phyloP scores from a whole-genome alignment of 1,284 basidiomycete species.

The Rhodotorula glutinis region DNA sequence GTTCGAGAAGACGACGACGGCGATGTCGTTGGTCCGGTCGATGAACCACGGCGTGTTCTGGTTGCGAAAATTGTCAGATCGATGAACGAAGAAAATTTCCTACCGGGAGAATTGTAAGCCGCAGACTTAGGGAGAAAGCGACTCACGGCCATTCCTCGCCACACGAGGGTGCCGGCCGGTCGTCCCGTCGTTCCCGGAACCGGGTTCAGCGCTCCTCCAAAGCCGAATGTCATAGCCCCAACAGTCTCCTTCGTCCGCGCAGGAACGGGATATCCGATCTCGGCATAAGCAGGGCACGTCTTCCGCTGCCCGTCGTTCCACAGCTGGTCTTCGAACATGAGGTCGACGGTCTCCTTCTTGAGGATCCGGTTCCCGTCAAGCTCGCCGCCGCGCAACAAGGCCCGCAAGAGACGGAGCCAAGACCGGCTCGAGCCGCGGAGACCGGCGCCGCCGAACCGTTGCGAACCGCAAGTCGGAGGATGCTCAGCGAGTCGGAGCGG shows the following conservation, averaged over 20 bases:
- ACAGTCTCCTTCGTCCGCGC: background rate
- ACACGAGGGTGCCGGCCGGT: background rate
- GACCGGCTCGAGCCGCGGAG: constrained; percentile 22
- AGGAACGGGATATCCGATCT: constrained; percentile 1
- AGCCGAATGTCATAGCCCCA: background rate
- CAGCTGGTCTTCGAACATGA: constrained; percentile 28
- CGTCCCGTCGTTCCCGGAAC: background rate
- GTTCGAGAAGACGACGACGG: constrained; percentile 9
- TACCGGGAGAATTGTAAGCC: too few relatives aligned
- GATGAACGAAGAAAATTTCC: too few relatives aligned
- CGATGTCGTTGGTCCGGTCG: constrained; percentile 8
- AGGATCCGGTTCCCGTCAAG: constrained; percentile 18
- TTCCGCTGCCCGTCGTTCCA: background rate
- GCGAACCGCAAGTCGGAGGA: background rate
- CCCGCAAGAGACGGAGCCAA: constrained; percentile 27
- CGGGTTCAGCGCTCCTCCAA: constrained; percentile 11
- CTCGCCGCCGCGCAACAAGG: constrained; percentile 20
- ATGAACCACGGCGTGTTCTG: constrained; percentile 21
- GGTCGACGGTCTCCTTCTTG: constrained; percentile 20
- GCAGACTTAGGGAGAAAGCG: too few relatives aligned
- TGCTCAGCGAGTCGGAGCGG: background rate
- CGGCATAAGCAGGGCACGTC: background rate
- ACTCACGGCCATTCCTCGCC: constrained; percentile 15
- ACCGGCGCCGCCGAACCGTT: constrained; percentile 26
- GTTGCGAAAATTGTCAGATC: too few relatives aligned